These are phyloP conservation scores for Serendipita sp. DNA, from an alignment of 768 basidiomycete species.

Conservation along the genomic window DNA sequence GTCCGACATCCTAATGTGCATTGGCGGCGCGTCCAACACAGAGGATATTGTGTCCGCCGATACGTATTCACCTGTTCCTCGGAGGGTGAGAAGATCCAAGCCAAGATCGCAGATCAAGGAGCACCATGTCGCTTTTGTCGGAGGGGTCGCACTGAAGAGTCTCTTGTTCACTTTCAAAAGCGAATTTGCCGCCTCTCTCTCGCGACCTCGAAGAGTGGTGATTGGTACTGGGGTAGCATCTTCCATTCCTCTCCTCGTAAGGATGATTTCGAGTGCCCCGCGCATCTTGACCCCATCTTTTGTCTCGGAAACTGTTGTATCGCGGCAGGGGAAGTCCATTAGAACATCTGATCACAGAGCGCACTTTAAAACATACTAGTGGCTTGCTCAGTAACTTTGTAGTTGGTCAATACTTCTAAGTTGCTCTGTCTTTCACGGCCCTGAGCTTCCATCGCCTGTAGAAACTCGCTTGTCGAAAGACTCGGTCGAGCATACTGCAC, in stretches of 20 bases:
- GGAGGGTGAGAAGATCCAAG: neutral
- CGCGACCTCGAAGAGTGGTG: neutral
- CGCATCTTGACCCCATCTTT: neutral
- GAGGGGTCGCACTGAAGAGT: neutral
- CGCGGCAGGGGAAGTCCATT: no score
- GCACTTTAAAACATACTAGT: neutral
- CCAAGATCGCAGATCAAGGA: neutral
- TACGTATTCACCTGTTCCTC: neutral
- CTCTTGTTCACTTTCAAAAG: neutral
- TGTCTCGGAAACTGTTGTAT: neutral
- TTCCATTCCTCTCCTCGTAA: neutral
- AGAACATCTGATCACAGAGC: neutral
- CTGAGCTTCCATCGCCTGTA: neutral
- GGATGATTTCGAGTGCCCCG: neutral
- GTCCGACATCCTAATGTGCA: conserved; percentile 1
- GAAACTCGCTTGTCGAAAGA: neutral
- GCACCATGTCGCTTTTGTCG: conserved; percentile 2
- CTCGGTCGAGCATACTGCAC: neutral
- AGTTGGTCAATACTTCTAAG: neutral
- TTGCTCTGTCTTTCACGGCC: neutral
- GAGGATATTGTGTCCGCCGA: conserved; percentile 1
- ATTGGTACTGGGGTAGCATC: neutral
- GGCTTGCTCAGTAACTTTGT: neutral
- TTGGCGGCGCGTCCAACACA: neutral
- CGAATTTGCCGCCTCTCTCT: neutral